Conservation (phyloP, 2,329 filamentous ascomycete species). For the Metarhizium robertsii region DNA sequence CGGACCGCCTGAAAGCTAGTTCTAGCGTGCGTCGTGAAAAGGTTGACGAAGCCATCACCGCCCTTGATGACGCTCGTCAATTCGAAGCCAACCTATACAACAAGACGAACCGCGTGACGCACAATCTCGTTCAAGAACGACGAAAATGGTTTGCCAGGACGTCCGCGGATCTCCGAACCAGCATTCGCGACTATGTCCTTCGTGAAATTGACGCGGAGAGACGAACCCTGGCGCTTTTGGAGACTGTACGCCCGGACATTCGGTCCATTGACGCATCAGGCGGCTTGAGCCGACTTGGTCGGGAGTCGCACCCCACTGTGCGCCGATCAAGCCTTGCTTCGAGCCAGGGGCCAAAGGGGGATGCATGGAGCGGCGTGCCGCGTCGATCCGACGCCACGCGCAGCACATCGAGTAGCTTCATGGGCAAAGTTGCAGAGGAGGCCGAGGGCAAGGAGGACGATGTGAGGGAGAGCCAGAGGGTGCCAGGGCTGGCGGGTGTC, state of each 20-base stretch:
- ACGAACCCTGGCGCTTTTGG: conserved; percentile 82
- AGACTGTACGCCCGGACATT: conserved; percentile 87
- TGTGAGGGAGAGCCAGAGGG: conserved; percentile 14
- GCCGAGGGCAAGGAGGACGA: conserved; percentile 35
- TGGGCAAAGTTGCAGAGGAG: conserved; percentile 55
- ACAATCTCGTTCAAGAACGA: conserved; percentile 80
- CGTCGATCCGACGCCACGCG: conserved; percentile 71
- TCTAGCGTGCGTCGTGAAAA: conserved; percentile 87
- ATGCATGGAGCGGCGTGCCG: conserved; percentile 93
- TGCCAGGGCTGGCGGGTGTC: conserved; percentile 21
- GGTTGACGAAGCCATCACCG: conserved; percentile 91
- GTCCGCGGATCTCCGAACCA: conserved; percentile 69
- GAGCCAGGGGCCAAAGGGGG: conserved; percentile 93
- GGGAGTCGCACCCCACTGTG: conserved; percentile 70
- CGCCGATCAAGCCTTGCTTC: conserved; percentile 71
- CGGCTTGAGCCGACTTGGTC: conserved; percentile 78
- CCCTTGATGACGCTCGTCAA: conserved; percentile 77
- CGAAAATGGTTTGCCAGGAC: conserved; percentile 87
- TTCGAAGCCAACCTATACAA: conserved; percentile 73
- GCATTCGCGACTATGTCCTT: conserved; percentile 84
- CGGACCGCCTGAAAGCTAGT: conserved; percentile 79
- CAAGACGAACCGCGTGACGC: conserved; percentile 83
- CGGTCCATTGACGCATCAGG: conserved; percentile 86
- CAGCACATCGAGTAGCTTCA: conserved; percentile 65
- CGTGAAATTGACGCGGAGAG: conserved; percentile 94